Base-by-base conservation (phyloP, 805 yeast species). In the Kockiozyma suomiensis region DNA sequence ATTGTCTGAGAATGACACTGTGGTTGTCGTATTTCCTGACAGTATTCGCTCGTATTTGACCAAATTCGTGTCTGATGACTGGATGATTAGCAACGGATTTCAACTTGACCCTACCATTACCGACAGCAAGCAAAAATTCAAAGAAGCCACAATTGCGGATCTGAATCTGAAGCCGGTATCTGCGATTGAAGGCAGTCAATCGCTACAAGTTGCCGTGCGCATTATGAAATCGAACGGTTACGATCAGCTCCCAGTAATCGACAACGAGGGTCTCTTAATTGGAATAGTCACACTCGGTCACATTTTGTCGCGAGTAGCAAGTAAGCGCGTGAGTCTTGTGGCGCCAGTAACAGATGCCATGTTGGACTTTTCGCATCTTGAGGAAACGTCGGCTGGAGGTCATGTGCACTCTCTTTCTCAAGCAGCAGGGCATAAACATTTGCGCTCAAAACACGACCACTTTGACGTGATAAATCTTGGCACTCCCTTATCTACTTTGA, bases 31-130 rank as follows among this genome's bases (percentile, higher is more conserved):
- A 23, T 83, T 88, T 82, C 96, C 96, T 47, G 96, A 89, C 73
- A 85, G 91, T 43, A 84, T 89, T 71, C 84, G 96, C 79, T 88
- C 96, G 2, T 89, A 89, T 76, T 80, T 89, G 75, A 84, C 94
- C 65, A 89, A 89, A 76, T 89, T 89, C 71, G 93, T 88, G 40
- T 96, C 89, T 73, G 96, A 90, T 70, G 96, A 88, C 75, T 89
- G 96, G 96, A 84, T 89, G 87, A 82, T 81, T 72, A 83, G 83
- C 68, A 88, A 89, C 72, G 87, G 88, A 2, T 85, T 90, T 55
- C 52, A 51, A 21, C 51, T 19, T 2, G 64, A 60, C 33, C 32
- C 64, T 8, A 60, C 64, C 3, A 43, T 56, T 19, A 45, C 42
- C 32, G 58, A 56, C 46, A 48, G 56, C 70, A 45, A 49, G 19